Percentiles rank a stretch among this genome's conserved stretches.
Conservation (phyloP, 2,329 filamentous ascomycete species). For the Hypoxylon sp. region DNA sequence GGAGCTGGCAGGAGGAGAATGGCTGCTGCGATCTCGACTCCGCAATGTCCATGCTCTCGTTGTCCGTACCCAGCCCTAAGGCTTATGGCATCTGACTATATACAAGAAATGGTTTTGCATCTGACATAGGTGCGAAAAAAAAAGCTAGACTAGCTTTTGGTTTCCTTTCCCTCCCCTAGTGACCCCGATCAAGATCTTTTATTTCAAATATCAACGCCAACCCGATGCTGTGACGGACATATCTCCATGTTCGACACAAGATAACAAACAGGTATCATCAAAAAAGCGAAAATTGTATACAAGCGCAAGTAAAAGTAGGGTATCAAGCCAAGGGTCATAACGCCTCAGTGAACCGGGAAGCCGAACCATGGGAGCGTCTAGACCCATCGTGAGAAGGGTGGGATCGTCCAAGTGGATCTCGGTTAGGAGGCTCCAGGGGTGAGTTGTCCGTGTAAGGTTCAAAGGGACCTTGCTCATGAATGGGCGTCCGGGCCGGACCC, state of each 20-base stretch:
- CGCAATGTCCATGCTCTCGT: conserved; percentile 39
- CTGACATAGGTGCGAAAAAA: conserved; percentile 38
- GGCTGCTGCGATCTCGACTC: conserved; percentile 37
- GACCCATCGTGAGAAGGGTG: conserved; percentile 56
- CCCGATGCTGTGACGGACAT: conserved; percentile 46
- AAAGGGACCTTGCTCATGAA: conserved; percentile 69
- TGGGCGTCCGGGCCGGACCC: conserved; percentile 75
- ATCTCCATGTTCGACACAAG: conserved; percentile 42
- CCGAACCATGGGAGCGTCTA: conserved; percentile 52
- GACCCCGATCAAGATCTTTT: conserved; percentile 38
- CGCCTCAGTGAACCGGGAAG: conserved; percentile 60
- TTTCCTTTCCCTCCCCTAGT: conserved; percentile 5
- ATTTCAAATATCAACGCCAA: conserved; percentile 49
- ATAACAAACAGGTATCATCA: conserved; percentile 52
- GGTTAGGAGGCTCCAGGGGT: conserved; percentile 49
- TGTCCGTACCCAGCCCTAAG: conserved; percentile 24
- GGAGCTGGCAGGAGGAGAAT: conserved; percentile 39
- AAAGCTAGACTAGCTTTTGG: conserved; percentile 25
- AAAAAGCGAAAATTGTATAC: conserved; percentile 44
- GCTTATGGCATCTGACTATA: conserved; percentile 44
- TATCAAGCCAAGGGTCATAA: conserved; percentile 53
- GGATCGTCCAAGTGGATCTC: conserved; percentile 58
- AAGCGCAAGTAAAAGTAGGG: conserved; percentile 37
- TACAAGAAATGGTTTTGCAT: conserved; percentile 50
- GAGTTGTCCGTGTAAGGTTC: conserved; percentile 54